Percentiles rank a stretch among this genome's conserved stretches.
phyloP scores from a whole-genome alignment of 257 asterid species.

The Datura wrightii region DNA sequence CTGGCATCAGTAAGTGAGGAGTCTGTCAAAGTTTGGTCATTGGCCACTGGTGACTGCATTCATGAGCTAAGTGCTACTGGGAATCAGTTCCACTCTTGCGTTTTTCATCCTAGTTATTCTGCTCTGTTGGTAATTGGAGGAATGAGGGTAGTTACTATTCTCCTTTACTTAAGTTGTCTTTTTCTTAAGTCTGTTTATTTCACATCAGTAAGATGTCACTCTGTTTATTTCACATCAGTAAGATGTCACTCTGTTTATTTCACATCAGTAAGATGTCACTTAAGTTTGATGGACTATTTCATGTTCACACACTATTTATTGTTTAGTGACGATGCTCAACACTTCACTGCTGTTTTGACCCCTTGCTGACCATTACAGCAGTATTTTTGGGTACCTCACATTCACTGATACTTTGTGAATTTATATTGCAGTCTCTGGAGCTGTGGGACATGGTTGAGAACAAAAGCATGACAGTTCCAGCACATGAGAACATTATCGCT shows the following conservation, averaged over 20 bases:
- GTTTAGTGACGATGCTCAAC: constrained; percentile 7
- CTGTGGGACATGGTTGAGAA: constrained; percentile 92
- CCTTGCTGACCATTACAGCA: neutral
- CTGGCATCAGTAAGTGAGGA: constrained; percentile 43
- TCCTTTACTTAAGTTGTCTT: neutral
- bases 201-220: neutral
- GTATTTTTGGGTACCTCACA: neutral
- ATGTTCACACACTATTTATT: neutral
- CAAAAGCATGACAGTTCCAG: constrained; percentile 83
- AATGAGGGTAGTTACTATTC: constrained; percentile 33
- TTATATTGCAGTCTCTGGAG: constrained; percentile 73
- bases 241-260: neutral
- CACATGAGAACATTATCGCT: constrained; percentile 78
- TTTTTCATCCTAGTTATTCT: constrained; percentile 43
- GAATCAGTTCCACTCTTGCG: constrained; percentile 42
- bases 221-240: neutral
- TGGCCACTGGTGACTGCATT: constrained; percentile 31
- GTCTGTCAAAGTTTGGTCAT: constrained; percentile 41
- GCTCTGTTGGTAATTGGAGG: constrained; percentile 40
- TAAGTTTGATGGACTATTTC: neutral
- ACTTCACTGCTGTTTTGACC: neutral
- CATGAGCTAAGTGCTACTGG: constrained; percentile 38
- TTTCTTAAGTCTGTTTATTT: neutral
- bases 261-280: neutral
- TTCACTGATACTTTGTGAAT: neutral